Base-by-base conservation (phyloP, 2,329 filamentous ascomycete genomes). In the Tolypocladium inflatum region DNA sequence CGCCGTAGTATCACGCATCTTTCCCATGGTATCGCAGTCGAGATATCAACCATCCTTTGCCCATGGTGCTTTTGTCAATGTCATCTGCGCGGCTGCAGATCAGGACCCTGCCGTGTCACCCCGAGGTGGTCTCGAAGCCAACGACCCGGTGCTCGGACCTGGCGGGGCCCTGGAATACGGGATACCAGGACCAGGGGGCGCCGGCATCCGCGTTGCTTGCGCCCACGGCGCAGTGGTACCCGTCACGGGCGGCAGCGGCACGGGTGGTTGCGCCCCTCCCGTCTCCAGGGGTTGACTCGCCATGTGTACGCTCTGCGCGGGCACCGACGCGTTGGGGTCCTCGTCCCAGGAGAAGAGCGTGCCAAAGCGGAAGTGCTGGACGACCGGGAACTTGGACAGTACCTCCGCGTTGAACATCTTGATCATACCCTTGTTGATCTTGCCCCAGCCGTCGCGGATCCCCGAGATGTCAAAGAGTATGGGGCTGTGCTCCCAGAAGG, bases 361-460 rank as follows among this genome's bases (percentile, higher is more conserved):
- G 33, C 90, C 90, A 64, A 94, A 93, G 3, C 81, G 83, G 64
- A 94, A 97, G 73, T 99, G 94, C 73, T 99, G 94, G n/a, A 99
- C 91, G 3, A 99, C 94, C 3, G 94, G 94, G 68, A 97, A 97
- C 72, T 99, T 99, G 43, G 89, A 90, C 17, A 99, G 79, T 3
- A 99, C 94, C 76, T 99, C 94, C 21, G 90, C 94, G 64, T 95
- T 91, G 76, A 93, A 99, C 94, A 99, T 99, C 74, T 97, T 99
- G 67, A 99, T 85, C 94, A 99, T 97, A 55, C 94, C 94, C 86
- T 92, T 92, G 74, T 99, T 97, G 68, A 99, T 96, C 78, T 99
- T 99, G 41, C 89, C 94, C 94, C 94, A 99, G n/a, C 94, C 90
- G 58, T 88, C 87, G 64, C 84, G 85, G 62, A 99, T 89, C 13